Evolutionary conservation across 345 rosid species (phyloP), one percentile per base, ranked within the genome.

Genomic region (Linum lewisii): DNA sequence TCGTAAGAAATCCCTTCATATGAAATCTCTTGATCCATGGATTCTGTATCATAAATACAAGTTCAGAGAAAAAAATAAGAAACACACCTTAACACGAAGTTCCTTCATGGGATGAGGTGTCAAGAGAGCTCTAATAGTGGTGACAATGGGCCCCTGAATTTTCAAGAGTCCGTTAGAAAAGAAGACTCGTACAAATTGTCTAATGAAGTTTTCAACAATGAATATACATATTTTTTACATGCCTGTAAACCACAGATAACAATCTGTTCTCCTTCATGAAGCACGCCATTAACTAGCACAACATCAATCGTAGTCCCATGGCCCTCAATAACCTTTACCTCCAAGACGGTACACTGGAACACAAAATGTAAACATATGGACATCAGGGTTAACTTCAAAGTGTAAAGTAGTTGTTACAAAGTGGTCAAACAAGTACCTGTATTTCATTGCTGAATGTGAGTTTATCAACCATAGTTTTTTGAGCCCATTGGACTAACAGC

Each of bases 71-170:
- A 8, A 21, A 9, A 16, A 19, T 5, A 59, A 19, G 32, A 63
- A 23, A 15, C 67, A 58, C 66, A 89, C 99, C 94, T 93, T 89
- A 61, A 93, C 91, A 36, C 97, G 81, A 47, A 86, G 79, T 83
- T 92, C 99, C 78, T 86, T 92, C 99, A 92, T 92, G 37, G 99
- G 97, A 75, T 89, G 99, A 6, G 99, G 97, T 50, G 95, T 93
- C 72, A 93, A 70, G 62, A 93, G 60, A 68, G 97, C 89, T 77
- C 99, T 84, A 70, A 93, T 83, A 1, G 63, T 68, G 59, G 99
- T 89, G 37, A 82, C 93, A 64, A 93, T 93, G 51, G 97, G 91
- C 32, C 91, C 97, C 97, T 93, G 72, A 52, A 70, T 73, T 24
- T 52, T 7, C 37, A 32, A 68, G 72, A 68, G 51, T 38, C 42